phyloP scores from a whole-genome alignment of 257 asterid species.

The Fraxinus quadrangulata region DNA sequence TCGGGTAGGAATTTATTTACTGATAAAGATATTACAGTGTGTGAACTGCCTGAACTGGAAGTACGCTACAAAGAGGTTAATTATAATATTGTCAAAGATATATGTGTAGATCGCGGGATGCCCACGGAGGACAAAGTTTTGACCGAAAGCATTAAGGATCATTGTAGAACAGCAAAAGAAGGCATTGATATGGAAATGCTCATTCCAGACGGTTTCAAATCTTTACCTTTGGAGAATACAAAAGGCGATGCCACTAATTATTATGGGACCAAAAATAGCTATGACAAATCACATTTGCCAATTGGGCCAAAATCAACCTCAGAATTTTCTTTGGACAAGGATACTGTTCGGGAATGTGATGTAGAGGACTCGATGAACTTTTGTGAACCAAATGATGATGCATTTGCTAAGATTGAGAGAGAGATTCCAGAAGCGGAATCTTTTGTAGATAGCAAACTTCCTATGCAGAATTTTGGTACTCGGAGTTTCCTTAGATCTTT shows the following conservation, averaged over 20 bases:
- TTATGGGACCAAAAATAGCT: slow-evolving; percentile 28
- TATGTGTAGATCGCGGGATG: slow-evolving; percentile 73
- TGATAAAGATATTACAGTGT: slow-evolving; percentile 56
- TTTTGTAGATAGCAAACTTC: slow-evolving; percentile 31
- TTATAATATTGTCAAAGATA: slow-evolving; percentile 60
- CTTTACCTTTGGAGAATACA: slow-evolving; percentile 25
- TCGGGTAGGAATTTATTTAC: slow-evolving; percentile 32
- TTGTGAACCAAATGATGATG: slow-evolving; percentile 25
- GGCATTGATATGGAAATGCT: slow-evolving; percentile 30
- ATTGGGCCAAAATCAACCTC: slow-evolving; percentile 24
- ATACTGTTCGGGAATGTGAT: slow-evolving; percentile 26
- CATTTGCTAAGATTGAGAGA: slow-evolving; percentile 22
- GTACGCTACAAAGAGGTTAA: slow-evolving; percentile 57
- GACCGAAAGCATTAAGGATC: slow-evolving; percentile 37
- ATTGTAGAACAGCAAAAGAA: slow-evolving; percentile 27
- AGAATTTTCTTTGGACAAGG: slow-evolving; percentile 27
- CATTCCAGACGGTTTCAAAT: slow-evolving; percentile 30
- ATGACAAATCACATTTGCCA: slow-evolving; percentile 22
- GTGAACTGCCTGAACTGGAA: slow-evolving; percentile 54
- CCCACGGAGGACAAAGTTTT: slow-evolving; percentile 42
- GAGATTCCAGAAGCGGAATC: slow-evolving; percentile 35
- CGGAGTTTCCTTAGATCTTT: slow-evolving; percentile 32
- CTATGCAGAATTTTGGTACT: slow-evolving; percentile 32
- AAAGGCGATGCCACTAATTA: slow-evolving; percentile 26
- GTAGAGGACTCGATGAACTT: slow-evolving; percentile 30